Evolutionary conservation across 2,329 filamentous ascomycete genomes (phyloP), one percentile per base, ranked within the genome.

Genomic region (Colletotrichum tamarilloi): DNA sequence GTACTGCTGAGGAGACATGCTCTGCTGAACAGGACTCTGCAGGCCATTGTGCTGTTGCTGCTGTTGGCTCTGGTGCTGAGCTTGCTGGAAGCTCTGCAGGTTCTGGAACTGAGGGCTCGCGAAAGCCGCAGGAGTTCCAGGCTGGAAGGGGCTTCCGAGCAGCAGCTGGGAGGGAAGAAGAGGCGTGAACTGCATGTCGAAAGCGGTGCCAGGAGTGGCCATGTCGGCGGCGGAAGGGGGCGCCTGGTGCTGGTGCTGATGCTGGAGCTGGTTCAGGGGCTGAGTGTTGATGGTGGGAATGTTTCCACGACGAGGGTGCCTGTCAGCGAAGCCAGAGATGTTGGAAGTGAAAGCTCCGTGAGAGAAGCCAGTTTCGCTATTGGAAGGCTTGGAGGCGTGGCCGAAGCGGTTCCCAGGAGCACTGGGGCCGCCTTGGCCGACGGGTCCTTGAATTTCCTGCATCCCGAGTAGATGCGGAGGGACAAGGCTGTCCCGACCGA

Each of bases 151-250:
- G 83, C 95, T 98, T 60, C 97, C 97, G 63, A 98, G 92, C 30
- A 99, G 91, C 78, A 99, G 88, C 84, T 98, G 95, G 42, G 96
- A 98, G 46, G 97, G 97, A 49, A 99, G 91, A 76, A 99, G 89
- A 76, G 97, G 96, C 12, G 97, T 98, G 84, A 98, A 98, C 85
- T 98, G 97, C 96, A 98, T 98, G 81, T 98, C 97, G 81, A 95
- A 97, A 56, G 90, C 95, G 65, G 95, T 96, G 56, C 94, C 95
- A 19, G 97, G 95, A 28, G 94, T 96, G 77, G 93, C 88, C 90
- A 98, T 91, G 76, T 97, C 95, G 78, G 89, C 90, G 73, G 85
- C 87, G 81, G 88, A 91, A 79, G 89, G 88, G 64, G 84, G 83
- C 32, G 84, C 82, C 24, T 83, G 76, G 30, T 77, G 76, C 74